These are phyloP conservation scores for Acanthamoeba triangularis DNA, from an alignment of 208 protist species.

Conservation along the genomic window DNA sequence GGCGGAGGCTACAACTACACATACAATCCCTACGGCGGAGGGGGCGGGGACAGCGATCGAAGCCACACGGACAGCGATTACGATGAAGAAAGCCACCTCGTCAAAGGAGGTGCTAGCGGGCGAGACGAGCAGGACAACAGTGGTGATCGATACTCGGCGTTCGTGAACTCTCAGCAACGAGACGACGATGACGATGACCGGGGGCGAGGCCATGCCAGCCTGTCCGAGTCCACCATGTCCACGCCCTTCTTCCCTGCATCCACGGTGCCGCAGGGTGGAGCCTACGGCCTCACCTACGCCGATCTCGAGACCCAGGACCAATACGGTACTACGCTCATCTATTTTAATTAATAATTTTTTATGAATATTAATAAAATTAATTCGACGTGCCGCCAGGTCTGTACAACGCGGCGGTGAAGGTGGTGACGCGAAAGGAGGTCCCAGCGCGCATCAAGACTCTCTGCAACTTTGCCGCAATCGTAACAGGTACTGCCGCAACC, in stretches of 20 bases:
- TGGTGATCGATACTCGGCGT: not conserved
- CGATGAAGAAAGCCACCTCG: not conserved
- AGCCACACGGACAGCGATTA: not conserved
- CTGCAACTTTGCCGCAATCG: slow-evolving; percentile 26
- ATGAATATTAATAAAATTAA: not conserved
- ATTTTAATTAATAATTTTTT: not conserved
- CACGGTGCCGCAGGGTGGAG: not conserved
- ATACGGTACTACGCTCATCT: not conserved
- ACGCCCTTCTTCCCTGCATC: not conserved
- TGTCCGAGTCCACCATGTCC: not conserved
- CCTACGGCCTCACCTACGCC: slow-evolving; percentile 1
- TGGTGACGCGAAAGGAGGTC: slow-evolving; percentile 3
- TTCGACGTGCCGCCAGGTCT: not conserved
- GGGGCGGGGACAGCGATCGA: not conserved
- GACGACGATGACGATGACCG: not conserved
- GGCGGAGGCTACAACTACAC: not conserved
- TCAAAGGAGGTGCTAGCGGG: not conserved
- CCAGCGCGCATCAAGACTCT: slow-evolving; percentile 4
- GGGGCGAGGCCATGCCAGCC: too few relatives aligned
- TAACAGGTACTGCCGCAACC: too few relatives aligned
- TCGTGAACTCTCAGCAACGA: not conserved
- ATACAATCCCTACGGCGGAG: not conserved
- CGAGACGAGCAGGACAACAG: not conserved
- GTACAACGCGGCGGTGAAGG: slow-evolving; percentile 1
- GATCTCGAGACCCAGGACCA: not conserved